Percentiles rank a stretch among this genome's conserved stretches.
These are phyloP conservation scores for Trichophyton simii DNA, from an alignment of 2,329 filamentous ascomycete genomes.

Conservation along the genomic window DNA sequence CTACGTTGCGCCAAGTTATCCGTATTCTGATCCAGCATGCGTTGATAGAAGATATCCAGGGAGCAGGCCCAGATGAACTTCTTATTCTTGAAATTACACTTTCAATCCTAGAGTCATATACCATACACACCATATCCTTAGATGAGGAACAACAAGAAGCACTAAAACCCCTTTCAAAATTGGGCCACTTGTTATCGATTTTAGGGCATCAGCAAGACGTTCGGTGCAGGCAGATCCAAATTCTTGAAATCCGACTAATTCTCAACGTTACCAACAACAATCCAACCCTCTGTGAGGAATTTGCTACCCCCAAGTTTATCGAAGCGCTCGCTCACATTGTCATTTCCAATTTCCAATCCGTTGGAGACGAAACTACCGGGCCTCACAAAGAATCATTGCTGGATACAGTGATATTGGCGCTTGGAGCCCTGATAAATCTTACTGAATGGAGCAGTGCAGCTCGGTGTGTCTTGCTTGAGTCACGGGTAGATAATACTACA, in stretches of 20 bases:
- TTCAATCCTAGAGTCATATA: constrained; percentile 29
- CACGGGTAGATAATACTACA: constrained; percentile 20
- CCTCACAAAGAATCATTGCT: constrained; percentile 47
- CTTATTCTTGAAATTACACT: constrained; percentile 20
- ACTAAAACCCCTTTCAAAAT: constrained; percentile 21
- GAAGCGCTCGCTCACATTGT: constrained; percentile 27
- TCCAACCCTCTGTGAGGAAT: constrained; percentile 52
- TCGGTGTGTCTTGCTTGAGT: constrained; percentile 37
- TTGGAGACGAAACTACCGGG: constrained; percentile 18
- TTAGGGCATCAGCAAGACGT: constrained; percentile 12
- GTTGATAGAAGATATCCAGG: constrained; percentile 6
- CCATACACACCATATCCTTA: constrained; percentile 19
- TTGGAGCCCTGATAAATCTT: constrained; percentile 79
- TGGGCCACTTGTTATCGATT: constrained; percentile 30
- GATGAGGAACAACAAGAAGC: constrained; percentile 19
- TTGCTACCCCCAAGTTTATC: constrained; percentile 39
- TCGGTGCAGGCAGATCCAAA: constrained; percentile 19
- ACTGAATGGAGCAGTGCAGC: constrained; percentile 61
- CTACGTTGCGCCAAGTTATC: constrained; percentile 21
- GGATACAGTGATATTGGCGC: constrained; percentile 61
- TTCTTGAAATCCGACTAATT: constrained; percentile 52
- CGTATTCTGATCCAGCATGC: constrained; percentile 19
- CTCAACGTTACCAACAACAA: constrained; percentile 82
- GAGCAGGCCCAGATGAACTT: constrained; percentile 12
- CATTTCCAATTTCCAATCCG: constrained; percentile 21